Percentiles rank a stretch among this genome's conserved stretches.
Evolutionary conservation across 306 rosid species (phyloP).

Genomic region (Medicago ruthenica): DNA sequence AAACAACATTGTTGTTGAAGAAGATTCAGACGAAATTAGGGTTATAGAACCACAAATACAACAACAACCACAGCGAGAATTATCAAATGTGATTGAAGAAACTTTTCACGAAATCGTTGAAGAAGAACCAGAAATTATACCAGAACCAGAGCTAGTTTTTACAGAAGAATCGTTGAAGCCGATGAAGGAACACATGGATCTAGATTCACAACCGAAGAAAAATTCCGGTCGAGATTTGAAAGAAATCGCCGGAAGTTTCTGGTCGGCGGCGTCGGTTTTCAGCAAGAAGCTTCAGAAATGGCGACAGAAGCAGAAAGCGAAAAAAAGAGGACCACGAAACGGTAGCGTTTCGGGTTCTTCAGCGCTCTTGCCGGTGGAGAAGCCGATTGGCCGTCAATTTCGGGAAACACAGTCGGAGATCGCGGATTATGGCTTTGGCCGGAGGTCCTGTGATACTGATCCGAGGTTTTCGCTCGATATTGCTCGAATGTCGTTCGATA

Average conservation of each 20-base stretch:
- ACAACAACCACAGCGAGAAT: background rate
- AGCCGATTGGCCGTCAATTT: conserved; percentile 90
- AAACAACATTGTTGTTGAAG: conserved; percentile 23
- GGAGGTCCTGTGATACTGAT: conserved; percentile 97
- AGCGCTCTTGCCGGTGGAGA: conserved; percentile 84
- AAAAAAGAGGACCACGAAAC: conserved; percentile 75
- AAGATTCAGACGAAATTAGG: conserved; percentile 44
- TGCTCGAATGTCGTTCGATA: conserved; percentile 67
- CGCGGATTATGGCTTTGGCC: conserved; percentile 95
- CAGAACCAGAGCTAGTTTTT: conserved; percentile 28
- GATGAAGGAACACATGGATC: conserved; percentile 94
- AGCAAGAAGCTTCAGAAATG: conserved; percentile 97
- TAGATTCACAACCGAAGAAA: conserved; percentile 82
- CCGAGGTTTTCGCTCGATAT: conserved; percentile 94
- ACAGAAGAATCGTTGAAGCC: conserved; percentile 66
- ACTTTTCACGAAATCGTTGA: conserved; percentile 77
- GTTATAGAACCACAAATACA: conserved; percentile 49
- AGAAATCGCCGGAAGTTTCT: conserved; percentile 93
- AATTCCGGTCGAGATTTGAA: conserved; percentile 78
- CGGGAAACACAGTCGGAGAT: conserved; percentile 98
- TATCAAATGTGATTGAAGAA: conserved; percentile 55
- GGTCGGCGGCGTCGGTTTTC: conserved; percentile 98
- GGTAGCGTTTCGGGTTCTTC: conserved; percentile 64
- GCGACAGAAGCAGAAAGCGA: conserved; percentile 95
- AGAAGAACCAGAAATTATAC: conserved; percentile 29